phyloP scores from a whole-genome alignment of 2,329 filamentous ascomycete species.

The Atkinsonella texensis region DNA sequence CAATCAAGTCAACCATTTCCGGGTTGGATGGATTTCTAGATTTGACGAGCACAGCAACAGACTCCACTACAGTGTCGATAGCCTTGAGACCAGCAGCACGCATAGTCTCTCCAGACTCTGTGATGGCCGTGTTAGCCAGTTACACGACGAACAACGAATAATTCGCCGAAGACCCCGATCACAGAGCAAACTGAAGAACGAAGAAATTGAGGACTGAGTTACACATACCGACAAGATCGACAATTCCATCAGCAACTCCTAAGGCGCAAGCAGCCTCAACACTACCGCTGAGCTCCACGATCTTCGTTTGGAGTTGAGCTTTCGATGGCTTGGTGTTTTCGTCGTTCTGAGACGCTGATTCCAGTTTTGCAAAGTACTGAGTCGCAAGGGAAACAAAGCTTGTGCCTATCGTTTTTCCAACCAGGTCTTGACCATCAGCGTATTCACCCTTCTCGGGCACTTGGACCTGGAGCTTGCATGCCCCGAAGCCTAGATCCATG shows the following conservation, averaged over 20 bases:
- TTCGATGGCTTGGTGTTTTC: constrained; percentile 23
- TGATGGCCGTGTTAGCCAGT: constrained; percentile 8
- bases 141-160: not conserved
- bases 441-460: constrained; percentile 77
- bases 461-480: constrained; percentile 92
- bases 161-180: no score
- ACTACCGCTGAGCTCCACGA: constrained; percentile 90
- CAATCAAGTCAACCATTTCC: constrained; percentile 71
- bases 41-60: constrained; percentile 82
- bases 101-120: constrained; percentile 98
- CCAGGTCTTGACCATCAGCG: constrained; percentile 57
- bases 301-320: constrained; percentile 63
- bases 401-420: constrained; percentile 89
- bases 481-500: constrained; percentile 81
- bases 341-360: constrained; percentile 36
- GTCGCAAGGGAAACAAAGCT: constrained; percentile 82
- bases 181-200: no score
- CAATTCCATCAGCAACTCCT: constrained; percentile 91
- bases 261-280: constrained; percentile 94
- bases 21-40: constrained; percentile 73
- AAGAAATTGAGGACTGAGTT: no score
- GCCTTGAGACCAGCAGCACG: constrained; percentile 85
- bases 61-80: constrained; percentile 86
- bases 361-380: constrained; percentile 73
- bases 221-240: constrained; percentile 80